These are phyloP conservation scores for Emiliania huxleyi DNA, from an alignment of 78 protist genomes.

Conservation along the genomic window DNA sequence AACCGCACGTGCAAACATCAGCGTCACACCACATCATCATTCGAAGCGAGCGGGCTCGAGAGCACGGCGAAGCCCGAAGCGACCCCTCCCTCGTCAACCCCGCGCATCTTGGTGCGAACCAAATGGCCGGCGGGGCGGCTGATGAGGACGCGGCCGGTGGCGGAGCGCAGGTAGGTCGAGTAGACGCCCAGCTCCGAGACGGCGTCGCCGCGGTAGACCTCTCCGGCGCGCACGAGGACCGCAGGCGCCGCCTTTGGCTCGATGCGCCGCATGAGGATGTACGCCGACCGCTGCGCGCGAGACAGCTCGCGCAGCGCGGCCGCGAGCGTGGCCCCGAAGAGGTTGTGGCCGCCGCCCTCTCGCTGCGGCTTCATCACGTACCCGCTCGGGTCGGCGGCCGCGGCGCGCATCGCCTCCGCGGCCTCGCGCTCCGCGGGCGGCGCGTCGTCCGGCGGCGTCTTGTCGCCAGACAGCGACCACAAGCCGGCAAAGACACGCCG, in stretches of 20 bases:
- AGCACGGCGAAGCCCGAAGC: conserved; percentile 7
- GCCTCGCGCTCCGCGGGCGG: neutral
- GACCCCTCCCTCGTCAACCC: conserved; percentile 9
- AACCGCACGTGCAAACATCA: too few species aligned
- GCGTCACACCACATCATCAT: too few species aligned
- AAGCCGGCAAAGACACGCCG: neutral
- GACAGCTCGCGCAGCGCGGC: neutral
- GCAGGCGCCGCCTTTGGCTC: neutral
- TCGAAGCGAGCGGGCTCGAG: neutral
- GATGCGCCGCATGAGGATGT: conserved; percentile 87
- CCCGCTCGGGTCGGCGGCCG: conserved; percentile 43
- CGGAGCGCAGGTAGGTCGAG: neutral
- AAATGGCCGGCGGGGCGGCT: conserved; percentile 74
- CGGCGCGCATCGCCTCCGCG: neutral
- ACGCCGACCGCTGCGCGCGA: conserved; percentile 32
- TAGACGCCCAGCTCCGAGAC: conserved; percentile 49
- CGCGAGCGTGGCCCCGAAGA: conserved; percentile 32
- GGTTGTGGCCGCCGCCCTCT: conserved; percentile 92
- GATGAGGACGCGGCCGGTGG: neutral
- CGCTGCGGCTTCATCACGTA: conserved; percentile 93
- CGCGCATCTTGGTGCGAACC: conserved; percentile 73
- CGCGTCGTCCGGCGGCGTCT: neutral
- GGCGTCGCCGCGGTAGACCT: neutral
- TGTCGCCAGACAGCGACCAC: neutral
- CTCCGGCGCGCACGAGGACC: neutral